Base-by-base conservation (phyloP, 345 rosid species). In the Citrus sinensis region DNA sequence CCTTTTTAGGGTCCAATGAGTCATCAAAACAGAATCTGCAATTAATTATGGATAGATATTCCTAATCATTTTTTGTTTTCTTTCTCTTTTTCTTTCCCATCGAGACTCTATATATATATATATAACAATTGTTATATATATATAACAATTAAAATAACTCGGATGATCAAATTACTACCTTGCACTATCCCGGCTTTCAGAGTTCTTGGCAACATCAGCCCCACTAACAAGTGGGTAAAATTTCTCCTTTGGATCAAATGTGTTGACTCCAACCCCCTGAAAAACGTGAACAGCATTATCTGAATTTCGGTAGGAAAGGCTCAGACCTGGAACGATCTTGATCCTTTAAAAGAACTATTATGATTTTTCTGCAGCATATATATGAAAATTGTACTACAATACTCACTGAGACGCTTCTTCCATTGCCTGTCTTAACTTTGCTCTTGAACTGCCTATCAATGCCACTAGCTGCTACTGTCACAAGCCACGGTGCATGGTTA, bases 391-490 rank as follows among this genome's bases (percentile, higher is more conserved):
- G 9, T 42, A 42, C 37, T 30, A 67, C 37, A 42, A 13, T 62
- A 75, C 91, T 80, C 86, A 95, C 98, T 4, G 82, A 68, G 74
- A 89, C 16, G 5, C 75, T 78, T 81, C 83, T 87, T 7, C 97
- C 97, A 73, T 88, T 91, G 3, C 96, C 98, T 54, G 92, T 74
- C 78, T 80, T 85, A 54, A 95, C 81, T 74, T 76, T 85, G 84
- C 94, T 95, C 86, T 67, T 81, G 76, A 95, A 95, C 60, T 82
- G 82, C 81, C 99, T 76, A 71, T 95, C 90, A 16, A 89, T 93
- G 9, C 93, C 93, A 10, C 93, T 93, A 16, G 99, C 99, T 0
- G 93, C 99, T 42, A 91, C 98, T 0, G 99, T 95, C 71, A 95
- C 22, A 19, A 93, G 78, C 99, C 98, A 95, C 3, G 99, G 99